These are phyloP conservation scores for Elsinoe necatrix DNA, from an alignment of 2,329 filamentous ascomycete species.

Conservation along the genomic window DNA sequence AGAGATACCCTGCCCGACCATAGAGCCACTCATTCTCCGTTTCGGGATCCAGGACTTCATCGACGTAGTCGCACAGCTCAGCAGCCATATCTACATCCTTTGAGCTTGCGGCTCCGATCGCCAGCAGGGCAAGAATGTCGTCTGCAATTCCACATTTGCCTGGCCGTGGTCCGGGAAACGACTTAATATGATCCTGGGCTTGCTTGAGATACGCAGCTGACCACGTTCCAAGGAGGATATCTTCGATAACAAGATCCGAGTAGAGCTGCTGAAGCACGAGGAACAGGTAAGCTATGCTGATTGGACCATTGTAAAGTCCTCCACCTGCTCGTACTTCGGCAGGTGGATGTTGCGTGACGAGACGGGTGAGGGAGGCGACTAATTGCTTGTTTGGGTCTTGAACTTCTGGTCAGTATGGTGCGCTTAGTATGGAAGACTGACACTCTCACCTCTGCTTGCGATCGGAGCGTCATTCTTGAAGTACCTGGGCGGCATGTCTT, in stretches of 20 bases:
- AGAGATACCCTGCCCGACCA: slow-evolving; percentile 60
- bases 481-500: slow-evolving; percentile 30
- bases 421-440: not conserved
- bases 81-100: slow-evolving; percentile 42
- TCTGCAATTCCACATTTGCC: slow-evolving; percentile 43
- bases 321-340: slow-evolving; percentile 38
- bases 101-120: slow-evolving; percentile 42
- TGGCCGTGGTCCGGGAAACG: slow-evolving; percentile 39
- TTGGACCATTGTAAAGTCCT: slow-evolving; percentile 44
- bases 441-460: slow-evolving; percentile 27
- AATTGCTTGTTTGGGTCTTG: slow-evolving; percentile 43
- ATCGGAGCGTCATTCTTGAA: slow-evolving; percentile 34
- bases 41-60: slow-evolving; percentile 38
- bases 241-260: slow-evolving; percentile 39
- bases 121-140: slow-evolving; percentile 43
- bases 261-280: slow-evolving; percentile 43
- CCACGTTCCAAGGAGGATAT: slow-evolving; percentile 41
- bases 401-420: slow-evolving; percentile 12
- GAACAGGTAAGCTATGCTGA: slow-evolving; percentile 43
- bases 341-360: slow-evolving; percentile 41
- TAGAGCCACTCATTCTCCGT: slow-evolving; percentile 56
- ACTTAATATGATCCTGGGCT: slow-evolving; percentile 41
- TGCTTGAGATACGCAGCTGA: slow-evolving; percentile 43
- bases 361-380: slow-evolving; percentile 41
- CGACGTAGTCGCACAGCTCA: slow-evolving; percentile 43